Evolutionary conservation across 495 filamentous ascomycete species (phyloP), one percentile per base, ranked within the genome.

Genomic region (Daldinia caldariorum): DNA sequence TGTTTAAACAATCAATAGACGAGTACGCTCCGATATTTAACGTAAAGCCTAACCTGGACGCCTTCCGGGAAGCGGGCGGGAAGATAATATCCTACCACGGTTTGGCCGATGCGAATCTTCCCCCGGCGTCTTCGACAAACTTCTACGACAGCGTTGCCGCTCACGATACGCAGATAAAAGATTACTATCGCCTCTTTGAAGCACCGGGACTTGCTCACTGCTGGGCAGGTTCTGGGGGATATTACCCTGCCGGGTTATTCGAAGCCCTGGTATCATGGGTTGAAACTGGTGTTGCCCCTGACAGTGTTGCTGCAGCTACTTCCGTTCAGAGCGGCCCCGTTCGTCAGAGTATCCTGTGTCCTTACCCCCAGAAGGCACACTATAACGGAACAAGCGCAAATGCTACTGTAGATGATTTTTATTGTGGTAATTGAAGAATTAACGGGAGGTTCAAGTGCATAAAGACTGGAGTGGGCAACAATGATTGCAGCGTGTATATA

Each of bases 1-100:
- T 80, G 8, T 79, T 79, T 50, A 49, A 61, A 8, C 61, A 62
- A 16, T 74, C 81, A 0, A n/a, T 35, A n/a, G 18, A 76, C 10
- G 69, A 81, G 39, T 82, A 69, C 45, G 66, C 37, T 2, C 74
- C 71, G 16, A 58, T 80, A 0, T 74, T 81, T 4, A 72, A 75
- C 16, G 71, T 76, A 3, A 29, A 72, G 34, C 79, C 81, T 12
- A 74, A 83, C 69, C 73, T 84, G 13, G 70, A 69, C 8, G 61
- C 49, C 32, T 80, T 84, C 59, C 66, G 66, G 7, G 62, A 70
- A 10, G 38, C 67, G 14, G 81, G 81, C 5, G 77, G 76, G 13
- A 84, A 82, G 63, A 51, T 84, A 31, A 62, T 84, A 18, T 70
- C 74, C 0, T 84, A 77, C 75, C 81, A 84, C 56, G 82, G 80